A percentile compares a stretch with the other conserved stretches of the same genome.
Evolutionary conservation across 169 alveolate genomes (phyloP).

Genomic region (Plasmodium berghei): DNA sequence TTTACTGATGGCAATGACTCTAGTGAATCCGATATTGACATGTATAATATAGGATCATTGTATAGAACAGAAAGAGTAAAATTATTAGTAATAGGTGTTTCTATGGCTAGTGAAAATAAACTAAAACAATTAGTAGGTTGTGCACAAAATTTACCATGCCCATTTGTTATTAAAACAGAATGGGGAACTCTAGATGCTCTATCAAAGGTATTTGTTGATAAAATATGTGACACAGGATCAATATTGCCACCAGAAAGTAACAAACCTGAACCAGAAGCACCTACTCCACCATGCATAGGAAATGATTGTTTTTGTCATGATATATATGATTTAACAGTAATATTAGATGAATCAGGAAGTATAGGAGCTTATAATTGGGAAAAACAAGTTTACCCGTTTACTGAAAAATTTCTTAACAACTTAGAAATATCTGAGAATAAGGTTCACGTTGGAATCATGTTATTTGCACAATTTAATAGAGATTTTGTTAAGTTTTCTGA

Average conservation of each 20-base stretch:
- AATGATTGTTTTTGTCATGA: slow-evolving; percentile 55
- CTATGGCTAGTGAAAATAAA: slow-evolving; percentile 58
- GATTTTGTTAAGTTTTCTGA: slow-evolving; percentile 60
- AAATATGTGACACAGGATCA: slow-evolving; percentile 40
- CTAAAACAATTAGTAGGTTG: slow-evolving; percentile 42
- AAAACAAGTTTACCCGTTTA: slow-evolving; percentile 40
- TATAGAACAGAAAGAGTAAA: slow-evolving; percentile 62
- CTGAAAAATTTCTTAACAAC: slow-evolving; percentile 7
- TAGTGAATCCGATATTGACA: slow-evolving; percentile 22
- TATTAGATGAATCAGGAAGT: slow-evolving; percentile 68
- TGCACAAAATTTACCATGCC: slow-evolving; percentile 10
- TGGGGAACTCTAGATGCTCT: slow-evolving; percentile 32
- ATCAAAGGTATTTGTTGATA: slow-evolving; percentile 25
- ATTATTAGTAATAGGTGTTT: slow-evolving; percentile 53
- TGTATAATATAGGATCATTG: slow-evolving; percentile 26
- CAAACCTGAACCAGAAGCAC: slow-evolving; percentile 20
- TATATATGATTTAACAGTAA: slow-evolving; percentile 57
- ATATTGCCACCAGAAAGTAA: slow-evolving; percentile 39
- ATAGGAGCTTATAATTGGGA: slow-evolving; percentile 47
- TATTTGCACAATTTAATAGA: slow-evolving; percentile 40
- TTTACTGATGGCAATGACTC: slow-evolving; percentile 71
- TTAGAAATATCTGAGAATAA: slow-evolving; percentile 37
- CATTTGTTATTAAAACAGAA: slow-evolving; percentile 54
- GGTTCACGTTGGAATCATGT: slow-evolving; percentile 47
- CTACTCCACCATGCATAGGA: slow-evolving; percentile 28